Conservation (phyloP, 2,329 filamentous ascomycete genomes). For the Penicillium digitatum region DNA sequence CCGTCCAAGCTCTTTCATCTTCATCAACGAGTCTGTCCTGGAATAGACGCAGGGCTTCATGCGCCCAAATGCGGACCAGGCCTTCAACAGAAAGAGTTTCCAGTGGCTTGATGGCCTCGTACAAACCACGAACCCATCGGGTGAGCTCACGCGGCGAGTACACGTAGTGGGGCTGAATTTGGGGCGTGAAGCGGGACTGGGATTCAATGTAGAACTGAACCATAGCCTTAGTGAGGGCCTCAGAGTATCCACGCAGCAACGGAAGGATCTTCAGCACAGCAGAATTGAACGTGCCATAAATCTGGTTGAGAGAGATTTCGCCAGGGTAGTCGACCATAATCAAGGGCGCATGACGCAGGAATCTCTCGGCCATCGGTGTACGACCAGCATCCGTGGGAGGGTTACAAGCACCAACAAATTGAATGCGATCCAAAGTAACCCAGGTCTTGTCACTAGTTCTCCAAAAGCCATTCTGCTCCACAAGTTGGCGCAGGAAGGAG, state of each 20-base stretch:
- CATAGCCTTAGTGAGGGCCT: constrained; percentile 94
- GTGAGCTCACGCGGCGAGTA: constrained; percentile 99
- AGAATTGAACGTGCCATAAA: constrained; percentile 97
- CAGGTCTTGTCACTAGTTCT: constrained; percentile 94
- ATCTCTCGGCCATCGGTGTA: constrained; percentile 87
- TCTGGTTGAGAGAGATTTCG: constrained; percentile 88
- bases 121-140: constrained; percentile 93
- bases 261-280: constrained; percentile 96
- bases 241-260: constrained; percentile 88
- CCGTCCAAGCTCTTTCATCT: constrained; percentile 92
- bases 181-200: constrained; percentile 87
- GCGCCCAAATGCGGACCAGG: constrained; percentile 93
- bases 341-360: constrained; percentile 93
- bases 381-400: constrained; percentile 95
- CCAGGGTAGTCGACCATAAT: constrained; percentile 99
- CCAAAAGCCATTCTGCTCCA: constrained; percentile 99
- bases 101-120: constrained; percentile 90
- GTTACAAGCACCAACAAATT: constrained; percentile 98
- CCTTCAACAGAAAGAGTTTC: constrained; percentile 86
- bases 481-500: constrained; percentile 92
- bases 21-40: constrained; percentile 94
- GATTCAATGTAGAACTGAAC: constrained; percentile 94
- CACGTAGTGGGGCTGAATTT: constrained; percentile 97
- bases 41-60: constrained; percentile 93
- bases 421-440: constrained; percentile 95